Evolutionary conservation across 23 red algal genomes (phyloP), one percentile per base, ranked within the genome.

Genomic region (Agarophyton chilense): DNA sequence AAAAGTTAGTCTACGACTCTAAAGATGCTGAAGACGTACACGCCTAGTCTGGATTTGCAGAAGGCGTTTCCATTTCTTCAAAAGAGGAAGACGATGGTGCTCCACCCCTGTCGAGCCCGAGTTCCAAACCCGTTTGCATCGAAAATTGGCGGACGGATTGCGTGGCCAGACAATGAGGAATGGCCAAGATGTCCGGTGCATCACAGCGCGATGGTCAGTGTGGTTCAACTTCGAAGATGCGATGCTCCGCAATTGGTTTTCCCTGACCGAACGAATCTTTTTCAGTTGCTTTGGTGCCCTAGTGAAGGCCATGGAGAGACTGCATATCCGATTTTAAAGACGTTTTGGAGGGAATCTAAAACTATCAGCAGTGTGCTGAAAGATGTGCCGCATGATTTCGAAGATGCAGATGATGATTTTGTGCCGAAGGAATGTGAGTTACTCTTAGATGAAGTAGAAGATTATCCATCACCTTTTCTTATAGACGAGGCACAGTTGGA

Each of bases 271-370:
- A 74, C 33, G n/a, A 39, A 74, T 39, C 25, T 74, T 43, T 74
- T 74, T 13, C 68, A 74, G 25, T 16, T 74, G 39, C 21, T 74
- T 19, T 74, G 68, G 68, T 74, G 68, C 24, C 68, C 68, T 10
- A 74, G 29, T 17, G 7, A 28, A 29, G 40, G 47, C 40, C 41
- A 47, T 18, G 68, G 24, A 10, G 41, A 74, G 9, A 25, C 18
- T 10, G 68, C 8, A 7, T 74, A 74, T 29, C 11, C 29, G 18
- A 18, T 74, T 49, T 4, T 39, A 26, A 74, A 49, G 34, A 47
- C 68, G 41, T 74, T 74, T 29, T 74, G 68, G 68, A 74, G 68
- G 68, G 41, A 74, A 24, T 74, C 68, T 13, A 49, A 43, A 21
- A 47, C 39, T 11, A 46, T 74, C n/a, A 29, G 2, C 68, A 74